phyloP scores from a whole-genome alignment of 2,329 filamentous ascomycete species.

The Alternaria consortialis region DNA sequence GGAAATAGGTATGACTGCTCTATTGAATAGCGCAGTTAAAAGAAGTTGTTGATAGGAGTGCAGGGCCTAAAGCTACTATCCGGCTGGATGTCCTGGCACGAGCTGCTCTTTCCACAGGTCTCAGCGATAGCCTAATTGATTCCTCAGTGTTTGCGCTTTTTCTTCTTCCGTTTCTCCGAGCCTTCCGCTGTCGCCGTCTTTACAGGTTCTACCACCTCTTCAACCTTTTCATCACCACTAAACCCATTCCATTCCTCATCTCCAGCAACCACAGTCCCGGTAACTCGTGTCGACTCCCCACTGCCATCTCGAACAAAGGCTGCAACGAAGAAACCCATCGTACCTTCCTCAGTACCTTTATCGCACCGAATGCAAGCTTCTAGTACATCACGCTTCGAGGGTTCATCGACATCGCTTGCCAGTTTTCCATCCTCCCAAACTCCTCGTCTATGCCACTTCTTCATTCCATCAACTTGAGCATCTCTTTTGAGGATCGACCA shows the following conservation, averaged over 20 bases:
- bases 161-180: conserved; percentile 27
- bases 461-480: conserved; percentile 79
- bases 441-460: conserved; percentile 73
- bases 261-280: conserved; percentile 18
- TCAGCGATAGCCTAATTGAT: neutral
- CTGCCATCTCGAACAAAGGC: conserved; percentile 73
- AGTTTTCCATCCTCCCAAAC: conserved; percentile 52
- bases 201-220: conserved; percentile 3
- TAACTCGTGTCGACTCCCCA: conserved; percentile 1
- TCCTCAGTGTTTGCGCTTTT: conserved; percentile 29
- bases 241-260: conserved; percentile 58
- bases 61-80: neutral
- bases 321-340: conserved; percentile 97
- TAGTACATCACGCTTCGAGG: conserved; percentile 56
- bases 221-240: conserved; percentile 43
- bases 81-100: neutral
- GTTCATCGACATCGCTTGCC: conserved; percentile 53
- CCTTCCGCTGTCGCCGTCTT: neutral
- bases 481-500: conserved; percentile 80
- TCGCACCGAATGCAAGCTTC: conserved; percentile 84
- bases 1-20: neutral
- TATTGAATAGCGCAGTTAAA: neutral
- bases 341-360: conserved; percentile 80
- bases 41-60: neutral
- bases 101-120: conserved; percentile 1